Evolutionary conservation across 352 stramenopile genomes (phyloP).

Genomic region (Globisporangium nunn): DNA sequence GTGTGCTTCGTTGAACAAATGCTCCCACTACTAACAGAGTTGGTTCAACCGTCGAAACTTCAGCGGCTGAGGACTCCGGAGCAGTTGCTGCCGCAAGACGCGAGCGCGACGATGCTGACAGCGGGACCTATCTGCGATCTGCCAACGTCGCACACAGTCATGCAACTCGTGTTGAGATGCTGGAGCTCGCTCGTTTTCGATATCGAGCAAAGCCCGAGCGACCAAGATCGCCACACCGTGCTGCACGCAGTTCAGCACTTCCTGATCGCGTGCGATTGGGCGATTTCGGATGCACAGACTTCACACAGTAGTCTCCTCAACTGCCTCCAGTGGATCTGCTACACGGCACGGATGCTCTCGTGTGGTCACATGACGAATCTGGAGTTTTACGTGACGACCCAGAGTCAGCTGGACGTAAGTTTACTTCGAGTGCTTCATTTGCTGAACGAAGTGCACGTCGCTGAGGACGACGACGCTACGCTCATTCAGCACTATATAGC

Average conservation of each 20-base stretch:
- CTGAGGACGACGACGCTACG: conserved; percentile 4
- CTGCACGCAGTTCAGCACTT: conserved; percentile 22
- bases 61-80: not conserved
- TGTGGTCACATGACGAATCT: conserved; percentile 12
- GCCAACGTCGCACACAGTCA: conserved; percentile 12
- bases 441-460: conserved; percentile 12
- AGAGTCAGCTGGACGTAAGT: conserved; percentile 23
- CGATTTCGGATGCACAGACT: conserved; percentile 15
- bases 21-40: conserved; percentile 4
- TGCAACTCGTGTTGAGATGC: conserved; percentile 26
- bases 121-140: conserved; percentile 8
- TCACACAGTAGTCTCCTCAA: conserved; percentile 17
- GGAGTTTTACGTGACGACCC: conserved; percentile 5
- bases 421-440: conserved; percentile 28
- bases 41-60: not conserved
- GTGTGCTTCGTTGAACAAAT: not conserved
- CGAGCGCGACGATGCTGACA: not conserved
- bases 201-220: conserved; percentile 1
- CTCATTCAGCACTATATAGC: conserved; percentile 26
- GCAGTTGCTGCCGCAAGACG: not conserved
- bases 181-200: conserved; percentile 17
- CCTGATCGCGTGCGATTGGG: conserved; percentile 16
- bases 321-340: conserved; percentile 34
- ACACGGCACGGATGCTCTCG: conserved; percentile 10
- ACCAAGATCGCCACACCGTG: conserved; percentile 5